Conservation (phyloP, 192 early-diverging fungal species). For the Ramicandelaber brevisporus region DNA sequence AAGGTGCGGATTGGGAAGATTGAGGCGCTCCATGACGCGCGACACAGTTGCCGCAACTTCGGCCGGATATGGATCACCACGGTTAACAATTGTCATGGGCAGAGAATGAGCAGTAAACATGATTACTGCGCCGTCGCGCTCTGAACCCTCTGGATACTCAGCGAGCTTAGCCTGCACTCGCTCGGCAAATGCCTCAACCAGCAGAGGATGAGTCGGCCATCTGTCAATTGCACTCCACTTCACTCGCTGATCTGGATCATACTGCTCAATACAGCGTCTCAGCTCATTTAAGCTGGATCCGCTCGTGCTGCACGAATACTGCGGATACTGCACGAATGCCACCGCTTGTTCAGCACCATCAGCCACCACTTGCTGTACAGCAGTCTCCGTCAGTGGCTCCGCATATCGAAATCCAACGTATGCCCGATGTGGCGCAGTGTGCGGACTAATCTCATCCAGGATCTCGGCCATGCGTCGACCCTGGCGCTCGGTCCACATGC, state of each 20-base stretch:
- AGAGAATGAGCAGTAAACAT: constrained; percentile 92
- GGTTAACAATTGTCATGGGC: constrained; percentile 76
- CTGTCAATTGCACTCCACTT: constrained; percentile 92
- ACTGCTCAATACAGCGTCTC: constrained; percentile 24
- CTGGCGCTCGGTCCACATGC: constrained; percentile 70
- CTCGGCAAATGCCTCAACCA: constrained; percentile 57
- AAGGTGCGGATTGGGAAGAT: constrained; percentile 52
- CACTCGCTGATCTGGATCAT: constrained; percentile 35
- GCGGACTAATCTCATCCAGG: constrained; percentile 45
- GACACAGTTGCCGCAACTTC: constrained; percentile 72
- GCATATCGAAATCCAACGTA: constrained; percentile 92
- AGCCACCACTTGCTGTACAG: constrained; percentile 47
- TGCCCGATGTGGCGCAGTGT: constrained; percentile 62
- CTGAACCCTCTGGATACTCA: constrained; percentile 31
- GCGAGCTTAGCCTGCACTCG: constrained; percentile 43
- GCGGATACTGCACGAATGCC: constrained; percentile 85
- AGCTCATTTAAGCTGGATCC: constrained; percentile 83
- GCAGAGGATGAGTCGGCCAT: constrained; percentile 68
- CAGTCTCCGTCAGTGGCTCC: constrained; percentile 40
- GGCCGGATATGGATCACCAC: constrained; percentile 67
- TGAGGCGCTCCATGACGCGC: constrained; percentile 49
- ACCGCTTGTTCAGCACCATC: constrained; percentile 67
- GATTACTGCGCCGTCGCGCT: constrained; percentile 46
- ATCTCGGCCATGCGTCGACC: constrained; percentile 47
- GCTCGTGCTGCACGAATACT: constrained; percentile 89